Percentiles rank a stretch among this genome's conserved stretches.
Conservation (phyloP, 176 grass and related monocot genomes). For the Typha latifolia region DNA sequence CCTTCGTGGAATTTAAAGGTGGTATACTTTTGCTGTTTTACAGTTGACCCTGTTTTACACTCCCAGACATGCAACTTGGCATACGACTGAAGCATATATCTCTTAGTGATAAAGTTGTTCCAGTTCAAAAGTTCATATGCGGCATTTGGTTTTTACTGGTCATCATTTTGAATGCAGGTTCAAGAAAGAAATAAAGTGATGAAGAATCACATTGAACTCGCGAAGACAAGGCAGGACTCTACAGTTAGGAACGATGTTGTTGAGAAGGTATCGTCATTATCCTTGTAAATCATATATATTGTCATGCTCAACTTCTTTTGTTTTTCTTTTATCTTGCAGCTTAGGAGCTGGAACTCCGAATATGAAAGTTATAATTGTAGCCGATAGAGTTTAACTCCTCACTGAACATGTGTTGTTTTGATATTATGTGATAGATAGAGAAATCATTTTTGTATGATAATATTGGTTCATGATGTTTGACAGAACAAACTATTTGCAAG, state of each 20-base stretch:
- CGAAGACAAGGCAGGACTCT: slow-evolving; percentile 21
- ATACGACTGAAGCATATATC: not conserved
- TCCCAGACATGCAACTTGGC: too few relatives aligned
- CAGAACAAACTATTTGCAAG: too few relatives aligned
- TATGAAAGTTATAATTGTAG: not conserved
- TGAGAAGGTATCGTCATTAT: slow-evolving; percentile 29
- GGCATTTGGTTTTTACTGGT: not conserved
- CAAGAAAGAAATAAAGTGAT: slow-evolving; percentile 40
- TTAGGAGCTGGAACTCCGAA: slow-evolving; percentile 21
- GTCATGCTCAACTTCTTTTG: slow-evolving; percentile 4
- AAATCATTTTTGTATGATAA: not conserved
- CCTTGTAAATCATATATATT: not conserved
- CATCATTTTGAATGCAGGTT: slow-evolving; percentile 18
- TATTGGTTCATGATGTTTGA: too few relatives aligned
- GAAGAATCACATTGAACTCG: slow-evolving; percentile 34
- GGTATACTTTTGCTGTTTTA: too few relatives aligned
- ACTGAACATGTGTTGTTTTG: not conserved
- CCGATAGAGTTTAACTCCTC: not conserved
- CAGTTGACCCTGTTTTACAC: too few relatives aligned
- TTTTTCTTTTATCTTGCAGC: slow-evolving; percentile 22
- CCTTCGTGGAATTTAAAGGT: too few relatives aligned
- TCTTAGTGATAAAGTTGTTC: not conserved
- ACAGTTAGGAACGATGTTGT: slow-evolving; percentile 16
- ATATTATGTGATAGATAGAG: not conserved
- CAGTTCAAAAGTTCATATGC: not conserved